Conservation (phyloP, 2,329 filamentous ascomycete species). For the Penicillium vulpinum region DNA sequence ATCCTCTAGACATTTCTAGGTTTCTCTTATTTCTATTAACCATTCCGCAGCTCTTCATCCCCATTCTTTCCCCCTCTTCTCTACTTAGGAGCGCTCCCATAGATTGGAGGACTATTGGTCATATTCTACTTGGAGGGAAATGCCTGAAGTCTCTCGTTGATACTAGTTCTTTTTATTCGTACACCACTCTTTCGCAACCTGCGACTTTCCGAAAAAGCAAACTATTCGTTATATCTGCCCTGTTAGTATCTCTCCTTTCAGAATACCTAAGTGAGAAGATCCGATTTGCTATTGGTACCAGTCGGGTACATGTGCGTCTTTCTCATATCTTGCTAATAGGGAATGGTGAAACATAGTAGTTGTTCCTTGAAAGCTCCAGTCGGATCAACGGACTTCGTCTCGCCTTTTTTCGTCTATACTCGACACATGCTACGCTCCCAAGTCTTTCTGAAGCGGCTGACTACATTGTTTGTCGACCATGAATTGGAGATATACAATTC, state of each 20-base stretch:
- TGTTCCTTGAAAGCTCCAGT: not conserved
- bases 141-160: conserved; percentile 3
- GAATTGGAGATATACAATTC: conserved; percentile 31
- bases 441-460: conserved; percentile 7
- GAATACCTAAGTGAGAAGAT: not conserved
- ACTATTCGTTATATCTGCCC: not conserved
- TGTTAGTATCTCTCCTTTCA: not conserved
- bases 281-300: not conserved
- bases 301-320: not conserved
- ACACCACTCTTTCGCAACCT: not conserved
- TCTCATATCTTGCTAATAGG: not conserved
- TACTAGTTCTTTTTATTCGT: not conserved
- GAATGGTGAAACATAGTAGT: not conserved
- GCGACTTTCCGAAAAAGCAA: not conserved
- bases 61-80: not conserved
- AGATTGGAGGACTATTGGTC: not conserved
- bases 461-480: conserved; percentile 25
- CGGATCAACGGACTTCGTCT: not conserved
- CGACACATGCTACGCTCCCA: conserved; percentile 26
- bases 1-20: not conserved
- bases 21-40: not conserved
- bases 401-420: not conserved
- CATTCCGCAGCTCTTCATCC: not conserved
- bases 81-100: not conserved
- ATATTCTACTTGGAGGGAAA: not conserved